These are phyloP conservation scores for Lasiosphaeria hispida DNA, from an alignment of 495 filamentous ascomycete genomes.

Conservation along the genomic window DNA sequence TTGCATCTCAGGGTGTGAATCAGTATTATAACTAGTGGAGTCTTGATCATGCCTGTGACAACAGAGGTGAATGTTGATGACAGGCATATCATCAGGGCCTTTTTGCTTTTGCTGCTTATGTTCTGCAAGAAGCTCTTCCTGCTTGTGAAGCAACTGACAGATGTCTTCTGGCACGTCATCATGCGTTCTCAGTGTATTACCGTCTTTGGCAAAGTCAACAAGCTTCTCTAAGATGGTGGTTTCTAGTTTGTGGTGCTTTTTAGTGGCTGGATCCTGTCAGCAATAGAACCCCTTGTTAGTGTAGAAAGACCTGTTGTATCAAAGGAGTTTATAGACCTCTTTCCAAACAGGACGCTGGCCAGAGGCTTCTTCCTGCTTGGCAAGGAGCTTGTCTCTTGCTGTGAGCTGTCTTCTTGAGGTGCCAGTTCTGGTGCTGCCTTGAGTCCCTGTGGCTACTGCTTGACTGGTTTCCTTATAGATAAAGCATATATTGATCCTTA, in stretches of 20 bases:
- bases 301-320: slow-evolving; percentile 10
- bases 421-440: neutral
- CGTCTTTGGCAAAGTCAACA: slow-evolving; percentile 7
- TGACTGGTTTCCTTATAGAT: neutral
- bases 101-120: slow-evolving; percentile 12
- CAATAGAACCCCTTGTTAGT: slow-evolving; percentile 12
- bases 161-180: slow-evolving; percentile 11
- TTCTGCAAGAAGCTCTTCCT: slow-evolving; percentile 8
- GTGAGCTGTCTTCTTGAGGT: slow-evolving; percentile 8
- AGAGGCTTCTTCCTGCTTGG: slow-evolving; percentile 10
- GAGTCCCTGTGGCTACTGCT: slow-evolving; percentile 1
- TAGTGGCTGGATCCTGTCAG: slow-evolving; percentile 8
- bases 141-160: slow-evolving; percentile 12
- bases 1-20: slow-evolving; percentile 4
- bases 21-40: slow-evolving; percentile 1
- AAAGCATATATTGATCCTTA: neutral
- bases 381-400: slow-evolving; percentile 10
- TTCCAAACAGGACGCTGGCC: slow-evolving; percentile 10
- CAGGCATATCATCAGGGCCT: slow-evolving; percentile 4
- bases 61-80: slow-evolving; percentile 8
- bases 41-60: slow-evolving; percentile 8
- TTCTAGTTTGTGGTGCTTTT: slow-evolving; percentile 11
- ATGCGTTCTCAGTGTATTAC: slow-evolving; percentile 12
- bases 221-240: slow-evolving; percentile 7
- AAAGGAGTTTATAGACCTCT: slow-evolving; percentile 7